phyloP scores from a whole-genome alignment of 805 yeast genomes.

The Candida ovalis region DNA sequence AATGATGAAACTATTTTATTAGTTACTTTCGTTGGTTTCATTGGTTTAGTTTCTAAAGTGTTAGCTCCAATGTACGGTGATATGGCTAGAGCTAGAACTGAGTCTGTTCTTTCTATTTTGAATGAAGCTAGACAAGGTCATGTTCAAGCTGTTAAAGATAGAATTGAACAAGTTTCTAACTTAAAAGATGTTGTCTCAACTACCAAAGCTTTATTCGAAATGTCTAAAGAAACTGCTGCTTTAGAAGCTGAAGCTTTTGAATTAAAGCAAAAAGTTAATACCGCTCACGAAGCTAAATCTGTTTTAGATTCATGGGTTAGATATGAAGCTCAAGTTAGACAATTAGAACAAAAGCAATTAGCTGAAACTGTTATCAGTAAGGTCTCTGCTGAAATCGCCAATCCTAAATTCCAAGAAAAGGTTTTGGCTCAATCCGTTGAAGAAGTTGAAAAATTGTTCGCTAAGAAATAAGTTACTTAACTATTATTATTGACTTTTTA shows the following conservation, averaged over 20 bases:
- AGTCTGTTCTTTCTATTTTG: slow-evolving; percentile 48
- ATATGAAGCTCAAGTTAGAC: slow-evolving; percentile 95
- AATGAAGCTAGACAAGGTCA: slow-evolving; percentile 88
- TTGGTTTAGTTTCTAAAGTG: slow-evolving; percentile 73
- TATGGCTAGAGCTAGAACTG: slow-evolving; percentile 85
- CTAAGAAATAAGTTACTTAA: slow-evolving; percentile 26
- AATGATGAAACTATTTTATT: slow-evolving; percentile 92
- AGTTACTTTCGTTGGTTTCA: slow-evolving; percentile 73
- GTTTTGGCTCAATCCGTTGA: slow-evolving; percentile 86
- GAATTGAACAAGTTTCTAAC: slow-evolving; percentile 84
- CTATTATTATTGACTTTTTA: background rate
- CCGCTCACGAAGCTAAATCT: slow-evolving; percentile 87
- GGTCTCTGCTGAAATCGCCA: slow-evolving; percentile 78
- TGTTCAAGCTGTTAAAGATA: slow-evolving; percentile 86
- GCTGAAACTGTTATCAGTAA: slow-evolving; percentile 81
- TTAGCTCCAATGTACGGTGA: slow-evolving; percentile 93
- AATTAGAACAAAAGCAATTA: slow-evolving; percentile 90
- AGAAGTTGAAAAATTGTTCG: slow-evolving; percentile 84
- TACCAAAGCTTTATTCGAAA: slow-evolving; percentile 87
- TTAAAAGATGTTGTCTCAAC: slow-evolving; percentile 88
- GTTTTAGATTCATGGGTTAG: slow-evolving; percentile 99
- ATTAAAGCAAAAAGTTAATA: slow-evolving; percentile 84
- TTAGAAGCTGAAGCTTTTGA: slow-evolving; percentile 93
- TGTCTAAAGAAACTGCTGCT: slow-evolving; percentile 95
- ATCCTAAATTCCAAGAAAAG: slow-evolving; percentile 91